phyloP scores from a whole-genome alignment of 2,329 filamentous ascomycete genomes.

The Xylariaceae sp. region DNA sequence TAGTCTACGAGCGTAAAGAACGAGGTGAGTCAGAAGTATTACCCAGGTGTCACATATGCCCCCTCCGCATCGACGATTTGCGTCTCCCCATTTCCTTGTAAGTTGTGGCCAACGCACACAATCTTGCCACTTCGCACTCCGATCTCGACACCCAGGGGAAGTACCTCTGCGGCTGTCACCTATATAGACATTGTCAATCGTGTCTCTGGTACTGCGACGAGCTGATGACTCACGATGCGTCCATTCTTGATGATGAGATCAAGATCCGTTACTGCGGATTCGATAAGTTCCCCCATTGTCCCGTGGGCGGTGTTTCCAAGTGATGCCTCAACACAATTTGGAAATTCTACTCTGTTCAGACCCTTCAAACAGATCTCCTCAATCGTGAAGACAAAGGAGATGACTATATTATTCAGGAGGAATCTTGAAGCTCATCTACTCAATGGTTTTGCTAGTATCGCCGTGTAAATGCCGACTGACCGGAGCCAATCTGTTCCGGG shows the following conservation, averaged over 20 bases:
- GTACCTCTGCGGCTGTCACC: conserved; percentile 42
- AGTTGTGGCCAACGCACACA: conserved; percentile 34
- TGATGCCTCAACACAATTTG: too few species aligned
- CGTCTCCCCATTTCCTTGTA: conserved; percentile 29
- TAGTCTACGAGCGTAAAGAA: too few species aligned
- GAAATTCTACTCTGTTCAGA: too few species aligned
- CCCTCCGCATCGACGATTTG: conserved; percentile 40
- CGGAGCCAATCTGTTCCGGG: too few species aligned
- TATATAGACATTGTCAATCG: conserved; percentile 9
- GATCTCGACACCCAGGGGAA: conserved; percentile 39
- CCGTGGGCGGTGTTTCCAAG: too few species aligned
- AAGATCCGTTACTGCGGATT: background rate
- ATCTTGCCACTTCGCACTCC: conserved; percentile 44
- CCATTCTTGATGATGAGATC: conserved; percentile 18
- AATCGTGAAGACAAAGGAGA: too few species aligned
- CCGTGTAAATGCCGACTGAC: too few species aligned
- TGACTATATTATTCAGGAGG: too few species aligned
- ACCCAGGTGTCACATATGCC: conserved; percentile 38
- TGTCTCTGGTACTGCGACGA: conserved; percentile 1
- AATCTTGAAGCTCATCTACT: too few species aligned
- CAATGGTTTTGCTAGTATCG: too few species aligned
- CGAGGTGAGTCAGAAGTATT: background rate
- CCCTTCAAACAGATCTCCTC: too few species aligned
- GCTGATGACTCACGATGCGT: conserved; percentile 14
- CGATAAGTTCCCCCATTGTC: conserved; percentile 1